Base-by-base conservation (phyloP, 176 grass and related monocot genomes). In the Zea mays region DNA sequence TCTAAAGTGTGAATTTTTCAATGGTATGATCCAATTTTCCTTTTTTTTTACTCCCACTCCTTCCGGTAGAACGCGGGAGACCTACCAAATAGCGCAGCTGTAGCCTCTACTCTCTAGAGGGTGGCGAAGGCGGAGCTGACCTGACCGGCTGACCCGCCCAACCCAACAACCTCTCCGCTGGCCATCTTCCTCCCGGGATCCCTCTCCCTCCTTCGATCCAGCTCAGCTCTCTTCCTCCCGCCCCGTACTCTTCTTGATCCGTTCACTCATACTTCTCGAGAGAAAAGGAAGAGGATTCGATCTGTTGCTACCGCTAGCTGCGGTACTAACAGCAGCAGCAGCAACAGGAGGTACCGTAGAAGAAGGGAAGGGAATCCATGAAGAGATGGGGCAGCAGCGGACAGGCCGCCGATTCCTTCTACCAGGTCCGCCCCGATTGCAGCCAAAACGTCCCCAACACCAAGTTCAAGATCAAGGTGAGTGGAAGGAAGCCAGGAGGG, bases 391-490 rank as follows among this genome's bases (percentile, higher is more conserved):
- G 76, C 49, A 67, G 71, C 67, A 69, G 36, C 54, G 89, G 80
- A 34, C 20, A 83, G 68, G 82, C 70, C 15, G 79, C 86, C 15
- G 93, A 97, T 73, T 86, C 90, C 59, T 89, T 89, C 74, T 97
- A 97, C 78, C 79, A 82, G 77, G 73, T 91, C 63, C 88, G 91
- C 17, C 46, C 94, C 10, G 94, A 97, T 46, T 92, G 89, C 82
- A 88, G 47, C 51, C 41, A 67, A 33, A 88, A 86, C 66, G 82
- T 89, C 10, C 91, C 94, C 8, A 72, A 84, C 79, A 97, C 79
- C 68, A 97, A 94, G 76, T 97, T 97, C 79, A 94, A 94, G 83
- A 87, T 94, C 81, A 94, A 85, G 92, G 92, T 94, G 15, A 67
- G 41, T 19, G 5, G 51, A n/a, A 54, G 51, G 27, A 27, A 27